Percentiles rank a stretch among this genome's conserved stretches.
phyloP scores from a whole-genome alignment of 441 rosid species.

The Breynia disticha region DNA sequence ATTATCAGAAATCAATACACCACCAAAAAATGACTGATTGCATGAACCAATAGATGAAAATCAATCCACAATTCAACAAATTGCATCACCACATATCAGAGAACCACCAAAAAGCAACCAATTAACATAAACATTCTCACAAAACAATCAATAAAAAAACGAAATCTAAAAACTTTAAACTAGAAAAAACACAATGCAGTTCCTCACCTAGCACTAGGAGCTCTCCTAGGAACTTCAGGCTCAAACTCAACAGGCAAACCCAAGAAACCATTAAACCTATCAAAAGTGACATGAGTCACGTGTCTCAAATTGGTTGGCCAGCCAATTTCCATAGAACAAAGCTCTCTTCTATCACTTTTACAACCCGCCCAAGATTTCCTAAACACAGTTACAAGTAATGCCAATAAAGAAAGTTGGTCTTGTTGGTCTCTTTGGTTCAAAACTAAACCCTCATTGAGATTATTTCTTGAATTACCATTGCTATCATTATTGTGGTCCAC shows the following conservation, averaged over 20 bases:
- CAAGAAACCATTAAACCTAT: slow-evolving; percentile 76
- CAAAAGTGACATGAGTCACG: slow-evolving; percentile 76
- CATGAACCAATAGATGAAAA: too few species aligned
- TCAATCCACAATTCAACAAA: too few species aligned
- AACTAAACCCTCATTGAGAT: slow-evolving; percentile 18
- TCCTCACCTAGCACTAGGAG: slow-evolving; percentile 76
- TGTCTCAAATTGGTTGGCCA: slow-evolving; percentile 73
- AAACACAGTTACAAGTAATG: slow-evolving; percentile 53
- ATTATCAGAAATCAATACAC: too few species aligned
- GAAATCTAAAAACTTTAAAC: not conserved
- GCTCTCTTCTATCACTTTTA: slow-evolving; percentile 52
- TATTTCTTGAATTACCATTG: slow-evolving; percentile 1
- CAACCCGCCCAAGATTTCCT: slow-evolving; percentile 70
- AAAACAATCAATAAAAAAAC: not conserved
- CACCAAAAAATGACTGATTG: too few species aligned
- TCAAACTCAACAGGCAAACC: slow-evolving; percentile 81
- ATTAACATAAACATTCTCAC: slow-evolving; percentile 2
- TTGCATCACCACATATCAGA: not conserved
- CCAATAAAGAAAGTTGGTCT: slow-evolving; percentile 64
- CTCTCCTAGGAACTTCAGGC: slow-evolving; percentile 64
- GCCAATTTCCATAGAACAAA: slow-evolving; percentile 70
- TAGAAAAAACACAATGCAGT: slow-evolving; percentile 6
- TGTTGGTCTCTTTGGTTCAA: slow-evolving; percentile 17
- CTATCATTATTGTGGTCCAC: too few species aligned
- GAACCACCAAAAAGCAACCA: not conserved